phyloP scores from a whole-genome alignment of 192 early-diverging fungal genomes.

The Coemansia javaensis region DNA sequence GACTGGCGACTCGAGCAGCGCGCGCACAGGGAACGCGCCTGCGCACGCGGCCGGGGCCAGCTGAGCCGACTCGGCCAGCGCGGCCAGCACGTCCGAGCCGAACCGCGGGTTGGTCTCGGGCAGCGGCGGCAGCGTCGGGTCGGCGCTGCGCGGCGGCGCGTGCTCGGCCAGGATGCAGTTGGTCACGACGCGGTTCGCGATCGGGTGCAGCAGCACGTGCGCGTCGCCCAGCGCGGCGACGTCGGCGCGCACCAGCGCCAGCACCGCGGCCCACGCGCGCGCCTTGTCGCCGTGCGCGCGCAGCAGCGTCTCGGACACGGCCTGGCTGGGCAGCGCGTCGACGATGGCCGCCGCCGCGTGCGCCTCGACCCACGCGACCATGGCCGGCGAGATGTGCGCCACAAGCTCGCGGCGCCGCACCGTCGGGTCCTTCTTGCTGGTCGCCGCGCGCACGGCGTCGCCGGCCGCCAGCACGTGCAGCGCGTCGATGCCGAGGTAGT shows the following conservation, averaged over 20 bases:
- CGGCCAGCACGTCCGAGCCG: slow-evolving; percentile 23
- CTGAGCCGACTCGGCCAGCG: slow-evolving; percentile 9
- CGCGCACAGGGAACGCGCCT: slow-evolving; percentile 47
- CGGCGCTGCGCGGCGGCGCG: slow-evolving; percentile 7
- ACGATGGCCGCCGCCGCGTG: slow-evolving; percentile 57
- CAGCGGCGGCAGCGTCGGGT: slow-evolving; percentile 11
- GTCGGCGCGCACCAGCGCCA: slow-evolving; percentile 13
- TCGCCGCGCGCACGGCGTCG: slow-evolving; percentile 66
- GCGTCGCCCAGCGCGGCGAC: slow-evolving; percentile 2
- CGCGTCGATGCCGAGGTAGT: slow-evolving; percentile 67
- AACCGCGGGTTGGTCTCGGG: slow-evolving; percentile 23
- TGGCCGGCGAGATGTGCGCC: slow-evolving; percentile 52
- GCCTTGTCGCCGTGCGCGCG: slow-evolving; percentile 51
- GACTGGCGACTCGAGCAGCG: slow-evolving; percentile 40
- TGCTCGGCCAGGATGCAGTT: slow-evolving; percentile 40
- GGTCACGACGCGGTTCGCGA: slow-evolving; percentile 39
- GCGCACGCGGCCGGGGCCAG: slow-evolving; percentile 26
- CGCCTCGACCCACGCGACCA: slow-evolving; percentile 57
- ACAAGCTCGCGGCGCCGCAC: slow-evolving; percentile 66
- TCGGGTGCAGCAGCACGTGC: slow-evolving; percentile 33
- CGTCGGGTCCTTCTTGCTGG: slow-evolving; percentile 84
- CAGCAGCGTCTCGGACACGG: slow-evolving; percentile 67
- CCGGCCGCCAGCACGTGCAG: slow-evolving; percentile 62
- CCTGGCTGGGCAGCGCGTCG: slow-evolving; percentile 63
- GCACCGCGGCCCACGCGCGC: slow-evolving; percentile 21